These are phyloP conservation scores for Teunomyces panamensis DNA, from an alignment of 805 yeast species.

Conservation along the genomic window DNA sequence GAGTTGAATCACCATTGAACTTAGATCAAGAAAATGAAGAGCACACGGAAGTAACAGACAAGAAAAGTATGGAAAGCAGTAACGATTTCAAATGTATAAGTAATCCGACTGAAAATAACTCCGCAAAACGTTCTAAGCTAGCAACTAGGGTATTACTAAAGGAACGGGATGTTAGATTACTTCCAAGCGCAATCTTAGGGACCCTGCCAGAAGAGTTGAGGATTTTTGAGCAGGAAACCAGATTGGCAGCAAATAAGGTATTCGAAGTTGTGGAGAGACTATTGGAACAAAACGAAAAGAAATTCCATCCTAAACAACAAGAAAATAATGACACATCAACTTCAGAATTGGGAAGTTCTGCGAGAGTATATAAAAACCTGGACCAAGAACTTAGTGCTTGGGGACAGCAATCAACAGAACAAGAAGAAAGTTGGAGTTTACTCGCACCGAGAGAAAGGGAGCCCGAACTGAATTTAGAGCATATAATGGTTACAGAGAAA, in stretches of 20 bases:
- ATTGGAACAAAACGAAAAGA: background rate
- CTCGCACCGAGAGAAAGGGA: background rate
- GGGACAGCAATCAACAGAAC: background rate
- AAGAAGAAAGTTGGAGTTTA: background rate
- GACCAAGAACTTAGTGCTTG: background rate
- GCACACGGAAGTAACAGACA: too few species aligned
- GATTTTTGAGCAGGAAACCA: background rate
- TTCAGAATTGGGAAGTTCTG: background rate
- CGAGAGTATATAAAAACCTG: background rate
- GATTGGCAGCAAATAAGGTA: background rate
- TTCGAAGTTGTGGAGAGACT: background rate
- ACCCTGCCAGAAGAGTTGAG: background rate
- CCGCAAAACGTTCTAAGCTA: too few species aligned
- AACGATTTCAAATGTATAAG: too few species aligned
- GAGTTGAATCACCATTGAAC: too few species aligned
- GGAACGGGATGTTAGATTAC: background rate
- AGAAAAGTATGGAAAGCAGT: too few species aligned
- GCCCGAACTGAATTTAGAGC: too few species aligned
- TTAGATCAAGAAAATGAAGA: too few species aligned
- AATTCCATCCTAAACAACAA: background rate
- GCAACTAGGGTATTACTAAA: background rate
- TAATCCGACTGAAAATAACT: too few species aligned
- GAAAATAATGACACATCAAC: background rate
- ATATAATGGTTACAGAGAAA: too few species aligned
- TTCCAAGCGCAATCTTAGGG: background rate